A percentile compares a stretch with the other conserved stretches of the same genome.
Evolutionary conservation across 169 alveolate genomes (phyloP).

Genomic region (Eimeria acervulina): DNA sequence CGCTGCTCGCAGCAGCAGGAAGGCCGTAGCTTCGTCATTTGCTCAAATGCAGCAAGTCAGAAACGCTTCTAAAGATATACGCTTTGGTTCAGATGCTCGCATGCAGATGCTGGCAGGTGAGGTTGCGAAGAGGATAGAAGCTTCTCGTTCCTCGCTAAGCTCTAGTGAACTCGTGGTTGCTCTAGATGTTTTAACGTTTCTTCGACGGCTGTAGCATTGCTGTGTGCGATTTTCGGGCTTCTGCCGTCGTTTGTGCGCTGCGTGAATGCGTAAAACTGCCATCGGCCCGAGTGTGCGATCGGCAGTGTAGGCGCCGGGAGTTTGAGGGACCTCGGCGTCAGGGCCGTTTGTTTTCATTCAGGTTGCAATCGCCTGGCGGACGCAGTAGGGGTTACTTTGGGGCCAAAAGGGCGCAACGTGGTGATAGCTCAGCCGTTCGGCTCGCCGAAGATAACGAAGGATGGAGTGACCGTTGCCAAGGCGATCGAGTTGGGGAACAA

Average conservation of each 20-base stretch:
- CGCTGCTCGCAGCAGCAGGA: slow-evolving; percentile 69
- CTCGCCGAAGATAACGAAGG: slow-evolving; percentile 99
- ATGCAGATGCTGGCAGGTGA: slow-evolving; percentile 83
- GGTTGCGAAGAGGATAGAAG: neutral
- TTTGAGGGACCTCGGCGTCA: neutral
- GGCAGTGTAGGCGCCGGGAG: neutral
- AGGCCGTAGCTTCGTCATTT: slow-evolving; percentile 38
- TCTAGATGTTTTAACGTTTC: neutral
- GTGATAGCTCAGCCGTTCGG: slow-evolving; percentile 97
- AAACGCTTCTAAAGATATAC: slow-evolving; percentile 62
- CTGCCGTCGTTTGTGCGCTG: too few relatives aligned
- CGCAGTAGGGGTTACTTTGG: slow-evolving; percentile 99
- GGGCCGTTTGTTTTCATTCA: neutral
- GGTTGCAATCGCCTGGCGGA: slow-evolving; percentile 97
- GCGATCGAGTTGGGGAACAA: slow-evolving; percentile 97
- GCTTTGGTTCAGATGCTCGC: slow-evolving; percentile 80
- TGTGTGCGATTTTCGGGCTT: neutral
- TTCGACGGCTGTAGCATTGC: neutral
- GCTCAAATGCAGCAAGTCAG: slow-evolving; percentile 44
- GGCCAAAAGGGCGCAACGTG: slow-evolving; percentile 99
- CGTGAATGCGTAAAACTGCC: neutral
- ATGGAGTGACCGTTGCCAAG: slow-evolving; percentile 99
- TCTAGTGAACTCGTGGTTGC: neutral
- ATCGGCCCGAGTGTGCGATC: neutral
- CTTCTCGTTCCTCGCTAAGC: neutral